These are phyloP conservation scores for Tubosaeta sp. DNA, from an alignment of 768 basidiomycete genomes.

Conservation along the genomic window DNA sequence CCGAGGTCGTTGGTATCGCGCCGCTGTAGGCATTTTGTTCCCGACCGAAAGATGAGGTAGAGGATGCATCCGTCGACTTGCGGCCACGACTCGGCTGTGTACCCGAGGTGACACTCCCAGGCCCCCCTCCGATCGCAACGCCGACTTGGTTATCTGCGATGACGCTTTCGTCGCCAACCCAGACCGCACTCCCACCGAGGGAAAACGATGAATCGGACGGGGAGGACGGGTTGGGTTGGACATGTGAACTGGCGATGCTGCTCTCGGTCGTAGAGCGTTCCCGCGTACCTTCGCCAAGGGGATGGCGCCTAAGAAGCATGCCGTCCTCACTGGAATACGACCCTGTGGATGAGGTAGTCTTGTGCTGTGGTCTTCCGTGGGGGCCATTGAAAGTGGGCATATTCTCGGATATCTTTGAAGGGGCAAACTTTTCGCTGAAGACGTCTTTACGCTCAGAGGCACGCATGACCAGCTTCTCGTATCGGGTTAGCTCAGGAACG, in stretches of 20 bases:
- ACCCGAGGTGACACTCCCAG: slow-evolving; percentile 42
- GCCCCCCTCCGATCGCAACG: slow-evolving; percentile 39
- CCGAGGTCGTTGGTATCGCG: slow-evolving; percentile 41
- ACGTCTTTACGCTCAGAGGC: slow-evolving; percentile 88
- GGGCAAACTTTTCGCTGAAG: slow-evolving; percentile 77
- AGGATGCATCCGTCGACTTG: slow-evolving; percentile 70
- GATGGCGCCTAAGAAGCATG: slow-evolving; percentile 40
- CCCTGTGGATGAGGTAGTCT: slow-evolving; percentile 49
- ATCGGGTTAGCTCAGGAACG: slow-evolving; percentile 71
- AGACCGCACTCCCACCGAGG: slow-evolving; percentile 75
- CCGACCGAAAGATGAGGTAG: slow-evolving; percentile 46
- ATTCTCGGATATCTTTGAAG: slow-evolving; percentile 18
- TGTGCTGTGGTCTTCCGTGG: slow-evolving; percentile 37
- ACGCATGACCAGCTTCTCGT: slow-evolving; percentile 87
- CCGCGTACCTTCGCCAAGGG: slow-evolving; percentile 29
- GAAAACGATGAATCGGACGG: slow-evolving; percentile 74
- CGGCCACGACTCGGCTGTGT: slow-evolving; percentile 49
- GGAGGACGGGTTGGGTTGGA: slow-evolving; percentile 39
- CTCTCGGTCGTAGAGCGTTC: slow-evolving; percentile 40
- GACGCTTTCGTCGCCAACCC: slow-evolving; percentile 75
- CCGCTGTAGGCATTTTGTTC: slow-evolving; percentile 37
- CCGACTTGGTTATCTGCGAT: slow-evolving; percentile 41
- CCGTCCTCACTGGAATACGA: slow-evolving; percentile 72
- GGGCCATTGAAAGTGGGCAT: neutral
- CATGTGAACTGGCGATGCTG: slow-evolving; percentile 31